phyloP scores from a whole-genome alignment of 2,329 filamentous ascomycete genomes.

The Cordyceps fumosorosea region DNA sequence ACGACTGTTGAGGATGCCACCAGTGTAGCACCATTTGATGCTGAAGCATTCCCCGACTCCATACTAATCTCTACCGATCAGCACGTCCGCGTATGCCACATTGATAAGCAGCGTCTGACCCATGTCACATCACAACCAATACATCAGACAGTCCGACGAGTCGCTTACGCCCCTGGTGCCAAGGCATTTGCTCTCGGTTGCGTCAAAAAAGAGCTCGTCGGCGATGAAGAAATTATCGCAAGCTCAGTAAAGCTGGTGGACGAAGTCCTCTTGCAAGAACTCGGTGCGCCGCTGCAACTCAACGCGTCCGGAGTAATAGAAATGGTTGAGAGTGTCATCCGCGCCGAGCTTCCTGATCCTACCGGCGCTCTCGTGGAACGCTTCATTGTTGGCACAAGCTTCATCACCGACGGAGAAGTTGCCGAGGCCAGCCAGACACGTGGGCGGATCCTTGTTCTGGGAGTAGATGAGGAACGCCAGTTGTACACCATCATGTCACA shows the following conservation, averaged over 20 bases:
- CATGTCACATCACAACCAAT: conserved; percentile 78
- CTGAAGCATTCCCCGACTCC: conserved; percentile 70
- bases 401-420: conserved; percentile 55
- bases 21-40: conserved; percentile 75
- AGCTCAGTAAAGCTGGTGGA: conserved; percentile 87
- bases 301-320: conserved; percentile 47
- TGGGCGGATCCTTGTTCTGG: conserved; percentile 79
- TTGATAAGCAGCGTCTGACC: conserved; percentile 80
- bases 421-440: conserved; percentile 40
- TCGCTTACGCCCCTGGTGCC: conserved; percentile 75
- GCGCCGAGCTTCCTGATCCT: conserved; percentile 60
- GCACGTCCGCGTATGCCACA: conserved; percentile 70
- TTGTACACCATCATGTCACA: conserved; percentile 66
- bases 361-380: conserved; percentile 58
- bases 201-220: conserved; percentile 64
- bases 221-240: conserved; percentile 67
- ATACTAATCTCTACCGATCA: conserved; percentile 73
- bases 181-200: conserved; percentile 84
- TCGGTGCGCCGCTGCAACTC: conserved; percentile 63
- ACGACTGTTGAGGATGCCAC: conserved; percentile 84
- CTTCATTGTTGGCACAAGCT: conserved; percentile 88
- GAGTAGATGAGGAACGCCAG: conserved; percentile 67
- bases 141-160: conserved; percentile 74
- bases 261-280: conserved; percentile 75
- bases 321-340: conserved; percentile 77